Evolutionary conservation across 352 stramenopile species (phyloP), one percentile per base, ranked within the genome.

Genomic region (Pythium periplocum): DNA sequence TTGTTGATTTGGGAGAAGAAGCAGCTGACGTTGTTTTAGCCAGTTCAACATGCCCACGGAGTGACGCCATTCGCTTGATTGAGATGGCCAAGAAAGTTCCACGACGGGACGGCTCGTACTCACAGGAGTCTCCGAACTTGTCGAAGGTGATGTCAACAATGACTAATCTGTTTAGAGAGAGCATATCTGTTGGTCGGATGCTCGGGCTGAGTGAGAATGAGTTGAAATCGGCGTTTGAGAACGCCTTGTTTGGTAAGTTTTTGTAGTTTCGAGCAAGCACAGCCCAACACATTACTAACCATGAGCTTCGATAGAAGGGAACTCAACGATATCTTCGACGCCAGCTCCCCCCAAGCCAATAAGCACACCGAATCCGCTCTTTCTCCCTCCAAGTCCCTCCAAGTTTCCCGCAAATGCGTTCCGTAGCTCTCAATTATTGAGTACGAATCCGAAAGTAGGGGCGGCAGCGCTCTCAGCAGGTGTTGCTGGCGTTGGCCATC

Each of bases 1-100:
- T 69, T 5, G 61, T 83, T n/a, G 73, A 83, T 55, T 50, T 83
- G 33, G 71, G 73, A 6, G 68, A 78, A 57, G 66, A 77, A 37
- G 73, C 73, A 1, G 73, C 73, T 2, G 70, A 83, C 26, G 61
- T 77, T 1, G 51, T 79, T 6, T 61, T 83, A 4, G 59, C 54
- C 11, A 77, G 69, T 33, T 39, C 57, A 7, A 76, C 65, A 8
- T 78, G 63, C 39, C 70, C 73, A 11, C 65, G 70, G 1, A 78
- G 71, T 33, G 70, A 83, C 11, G 68, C 73, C 1, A 75, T 83
- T 39, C 73, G 73, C 1, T 50, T 83, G 3, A 73, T 83, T 43
- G 68, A 83, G 47, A 54, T 67, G 7, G 59, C 60, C 38, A 83
- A 83, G 59, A 77, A 73, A 56, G 17, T 26, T 26, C 17, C 17